These are phyloP conservation scores for Gentiana dahurica DNA, from an alignment of 257 asterid species.

Conservation along the genomic window DNA sequence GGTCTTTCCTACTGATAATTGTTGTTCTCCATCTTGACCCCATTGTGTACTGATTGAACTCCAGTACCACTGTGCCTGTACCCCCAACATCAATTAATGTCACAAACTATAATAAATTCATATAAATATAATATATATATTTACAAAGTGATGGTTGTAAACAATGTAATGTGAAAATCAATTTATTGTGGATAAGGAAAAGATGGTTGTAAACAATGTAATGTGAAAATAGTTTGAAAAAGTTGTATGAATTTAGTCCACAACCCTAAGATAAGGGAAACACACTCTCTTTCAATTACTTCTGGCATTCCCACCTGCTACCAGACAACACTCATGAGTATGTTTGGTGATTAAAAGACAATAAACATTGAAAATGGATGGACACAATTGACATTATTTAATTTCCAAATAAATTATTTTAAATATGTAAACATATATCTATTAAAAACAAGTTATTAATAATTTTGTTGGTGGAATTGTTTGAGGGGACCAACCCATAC, in stretches of 20 bases:
- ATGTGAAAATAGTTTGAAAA: no score
- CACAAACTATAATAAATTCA: background rate
- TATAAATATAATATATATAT: background rate
- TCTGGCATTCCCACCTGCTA: constrained; percentile 40
- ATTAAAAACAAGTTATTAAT: no score
- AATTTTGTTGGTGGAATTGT: constrained; percentile 12
- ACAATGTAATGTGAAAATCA: no score
- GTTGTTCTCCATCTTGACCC: constrained; percentile 81
- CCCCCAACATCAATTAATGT: background rate
- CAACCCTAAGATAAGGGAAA: no score
- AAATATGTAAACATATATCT: no score
- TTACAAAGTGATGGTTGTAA: no score
- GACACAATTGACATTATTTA: no score
- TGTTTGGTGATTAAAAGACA: constrained; percentile 46
- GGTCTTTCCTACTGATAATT: constrained; percentile 47
- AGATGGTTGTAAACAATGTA: no score
- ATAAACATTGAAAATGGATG: background rate
- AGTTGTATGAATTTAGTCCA: no score
- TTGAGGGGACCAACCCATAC: constrained; percentile 22
- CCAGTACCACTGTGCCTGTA: constrained; percentile 57
- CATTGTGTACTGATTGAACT: constrained; percentile 71
- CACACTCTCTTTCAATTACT: constrained; percentile 23
- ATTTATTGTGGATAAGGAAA: no score
- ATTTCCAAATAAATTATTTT: no score
- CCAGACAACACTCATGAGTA: constrained; percentile 42